Conservation (phyloP, 129 eudicot species). For the Chrysanthemum makinoi region DNA sequence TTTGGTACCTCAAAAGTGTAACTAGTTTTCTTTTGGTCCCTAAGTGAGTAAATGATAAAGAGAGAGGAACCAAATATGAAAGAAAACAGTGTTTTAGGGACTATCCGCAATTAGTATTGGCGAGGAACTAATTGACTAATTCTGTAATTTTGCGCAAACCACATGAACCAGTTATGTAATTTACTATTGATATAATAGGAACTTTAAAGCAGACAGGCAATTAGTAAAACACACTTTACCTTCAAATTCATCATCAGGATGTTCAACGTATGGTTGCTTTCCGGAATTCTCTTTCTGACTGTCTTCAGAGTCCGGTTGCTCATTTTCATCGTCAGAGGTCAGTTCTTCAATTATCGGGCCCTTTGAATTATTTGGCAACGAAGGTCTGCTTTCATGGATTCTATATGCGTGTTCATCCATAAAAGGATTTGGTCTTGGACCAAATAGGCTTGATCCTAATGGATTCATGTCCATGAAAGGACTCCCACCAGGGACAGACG, state of each 20-base stretch:
- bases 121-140: no score
- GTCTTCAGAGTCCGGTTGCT: constrained; percentile 33
- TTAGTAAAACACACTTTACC: constrained; percentile 36
- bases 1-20: no score
- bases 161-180: no score
- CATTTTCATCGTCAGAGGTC: constrained; percentile 77
- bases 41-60: no score
- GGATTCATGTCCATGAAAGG: constrained; percentile 47
- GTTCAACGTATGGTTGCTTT: constrained; percentile 58
- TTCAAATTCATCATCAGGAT: constrained; percentile 62
- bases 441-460: constrained; percentile 35
- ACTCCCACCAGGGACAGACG: constrained; percentile 49
- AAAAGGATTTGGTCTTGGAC: constrained; percentile 32
- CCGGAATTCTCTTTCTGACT: constrained; percentile 48
- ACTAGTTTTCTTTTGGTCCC: no score
- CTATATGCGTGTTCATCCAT: constrained; percentile 30
- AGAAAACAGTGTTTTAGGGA: no score
- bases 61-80: no score
- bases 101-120: no score
- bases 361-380: constrained; percentile 47
- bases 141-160: not conserved
- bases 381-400: constrained; percentile 43
- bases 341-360: constrained; percentile 86
- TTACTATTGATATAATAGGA: not conserved
- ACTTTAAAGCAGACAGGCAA: not conserved